A percentile compares a stretch with the other conserved stretches of the same genome.
Conservation (phyloP, 257 asterid genomes). For the Echites panduratus region DNA sequence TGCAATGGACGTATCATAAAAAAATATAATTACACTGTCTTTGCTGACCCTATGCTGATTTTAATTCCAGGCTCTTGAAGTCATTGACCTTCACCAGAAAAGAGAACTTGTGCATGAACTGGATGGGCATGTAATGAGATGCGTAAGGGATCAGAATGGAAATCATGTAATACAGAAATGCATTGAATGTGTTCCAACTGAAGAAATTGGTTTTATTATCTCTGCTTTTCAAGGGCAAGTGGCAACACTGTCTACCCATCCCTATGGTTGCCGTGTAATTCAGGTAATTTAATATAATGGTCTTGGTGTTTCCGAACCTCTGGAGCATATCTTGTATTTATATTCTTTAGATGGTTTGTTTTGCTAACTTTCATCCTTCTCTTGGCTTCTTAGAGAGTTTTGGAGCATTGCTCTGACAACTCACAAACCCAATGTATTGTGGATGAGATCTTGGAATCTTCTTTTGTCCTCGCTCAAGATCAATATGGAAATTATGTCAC, state of each 20-base stretch:
- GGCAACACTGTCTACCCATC: constrained; percentile 76
- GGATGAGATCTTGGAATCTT: constrained; percentile 81
- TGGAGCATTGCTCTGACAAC: constrained; percentile 78
- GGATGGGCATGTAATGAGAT: constrained; percentile 76
- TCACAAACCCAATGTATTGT: constrained; percentile 54
- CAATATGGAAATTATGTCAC: constrained; percentile 87
- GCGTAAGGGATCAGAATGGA: constrained; percentile 90
- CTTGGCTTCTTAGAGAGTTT: constrained; percentile 53
- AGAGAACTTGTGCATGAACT: constrained; percentile 61
- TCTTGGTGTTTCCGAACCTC: background rate
- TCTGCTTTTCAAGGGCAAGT: constrained; percentile 74
- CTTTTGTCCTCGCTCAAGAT: constrained; percentile 73
- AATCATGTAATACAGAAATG: constrained; percentile 92
- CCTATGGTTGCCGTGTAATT: constrained; percentile 95
- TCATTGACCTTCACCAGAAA: constrained; percentile 68
- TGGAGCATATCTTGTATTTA: background rate
- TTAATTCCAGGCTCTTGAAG: constrained; percentile 70
- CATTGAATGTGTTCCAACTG: constrained; percentile 66
- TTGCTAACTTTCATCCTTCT: constrained; percentile 5
- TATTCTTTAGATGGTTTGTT: background rate
- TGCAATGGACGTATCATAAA: background rate
- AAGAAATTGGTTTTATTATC: constrained; percentile 56
- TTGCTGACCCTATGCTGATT: constrained; percentile 6
- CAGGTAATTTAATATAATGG: constrained; percentile 44
- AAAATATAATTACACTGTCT: background rate